These are phyloP conservation scores for Fusarium sp. DNA, from an alignment of 2,329 filamentous ascomycete species.

Conservation along the genomic window DNA sequence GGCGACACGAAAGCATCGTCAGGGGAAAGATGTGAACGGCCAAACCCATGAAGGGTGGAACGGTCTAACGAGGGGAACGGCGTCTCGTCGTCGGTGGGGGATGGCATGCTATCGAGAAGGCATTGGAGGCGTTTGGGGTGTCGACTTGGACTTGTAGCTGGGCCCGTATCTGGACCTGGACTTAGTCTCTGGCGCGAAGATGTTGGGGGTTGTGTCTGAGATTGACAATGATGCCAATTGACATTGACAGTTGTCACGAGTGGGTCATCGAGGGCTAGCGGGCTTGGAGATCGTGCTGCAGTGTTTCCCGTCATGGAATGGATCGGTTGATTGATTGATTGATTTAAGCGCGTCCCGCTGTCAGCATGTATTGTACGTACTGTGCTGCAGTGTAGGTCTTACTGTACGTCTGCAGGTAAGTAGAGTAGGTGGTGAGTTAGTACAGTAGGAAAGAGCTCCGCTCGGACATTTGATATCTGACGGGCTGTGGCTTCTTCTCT, in stretches of 20 bases:
- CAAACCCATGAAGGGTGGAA: slow-evolving; percentile 51
- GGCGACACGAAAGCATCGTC: slow-evolving; percentile 84
- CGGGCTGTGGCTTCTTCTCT: neutral
- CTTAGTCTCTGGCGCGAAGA: neutral
- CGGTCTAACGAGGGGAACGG: slow-evolving; percentile 50
- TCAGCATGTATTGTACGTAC: neutral
- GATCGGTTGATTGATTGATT: slow-evolving; percentile 6
- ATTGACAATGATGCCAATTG: slow-evolving; percentile 34
- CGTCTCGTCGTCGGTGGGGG: slow-evolving; percentile 54
- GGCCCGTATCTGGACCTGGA: neutral
- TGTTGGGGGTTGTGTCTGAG: slow-evolving; percentile 5
- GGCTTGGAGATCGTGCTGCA: slow-evolving; percentile 35
- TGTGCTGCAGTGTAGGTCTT: neutral
- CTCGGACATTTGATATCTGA: slow-evolving; percentile 2
- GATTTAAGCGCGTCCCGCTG: slow-evolving; percentile 22
- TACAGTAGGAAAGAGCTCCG: neutral
- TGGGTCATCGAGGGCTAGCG: slow-evolving; percentile 37
- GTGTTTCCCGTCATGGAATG: slow-evolving; percentile 21
- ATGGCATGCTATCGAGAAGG: slow-evolving; percentile 48
- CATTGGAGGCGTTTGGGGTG: slow-evolving; percentile 26
- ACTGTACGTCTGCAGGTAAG: neutral
- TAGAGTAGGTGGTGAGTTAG: no score
- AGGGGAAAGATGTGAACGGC: slow-evolving; percentile 79
- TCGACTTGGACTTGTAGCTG: slow-evolving; percentile 7
- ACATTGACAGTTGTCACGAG: slow-evolving; percentile 17